Evolutionary conservation across 2,329 filamentous ascomycete genomes (phyloP), one percentile per base, ranked within the genome.

Genomic region (Aspergillus fructus): DNA sequence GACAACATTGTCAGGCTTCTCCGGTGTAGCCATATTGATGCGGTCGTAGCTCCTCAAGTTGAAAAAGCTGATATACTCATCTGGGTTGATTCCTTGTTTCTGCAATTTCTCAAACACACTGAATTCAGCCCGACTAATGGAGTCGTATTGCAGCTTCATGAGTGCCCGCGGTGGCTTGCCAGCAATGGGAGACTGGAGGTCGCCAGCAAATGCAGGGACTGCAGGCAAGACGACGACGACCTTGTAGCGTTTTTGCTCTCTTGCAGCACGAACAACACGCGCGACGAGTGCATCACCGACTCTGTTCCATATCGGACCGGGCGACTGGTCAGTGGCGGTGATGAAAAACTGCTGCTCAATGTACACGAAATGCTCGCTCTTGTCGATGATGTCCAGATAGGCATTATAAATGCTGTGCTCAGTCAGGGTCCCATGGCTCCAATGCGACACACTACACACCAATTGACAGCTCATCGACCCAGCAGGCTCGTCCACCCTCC

Each of bases 281-380:
- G 15, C 21, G 1, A 42, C 49, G 2, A 51, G 21, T 17, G 39
- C 49, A 11, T 51, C 49, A 3, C 21, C 49, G 15, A 51, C 49
- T 4, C 8, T 12, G 23, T 41, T 51, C 49, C 49, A 51, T 15
- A 51, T 24, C 5, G 49, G 9, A 9, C 37, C 37, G 15, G 17
- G 27, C 9, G 34, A 19, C 21, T 17, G 49, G 9, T 23, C 49
- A 0, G 37, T 24, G 7, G 33, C n/a, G n/a, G 37, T 51, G 15
- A 51, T 51, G 37, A 51, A 41, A 33, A 51, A 51, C 21, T 41
- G 49, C 21, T 51, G 49, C 37, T 51, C 37, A 9, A 51, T 37
- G 23, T 51, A 41, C 9, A 51, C 37, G 42, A 51, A 51, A 23
- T 51, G 23, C n/a, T 51, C 48, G n/a, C 34, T 41, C 2, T 51